Evolutionary conservation across 352 stramenopile genomes (phyloP), one percentile per base, ranked within the genome.

Genomic region (Phytophthora ohioensis): DNA sequence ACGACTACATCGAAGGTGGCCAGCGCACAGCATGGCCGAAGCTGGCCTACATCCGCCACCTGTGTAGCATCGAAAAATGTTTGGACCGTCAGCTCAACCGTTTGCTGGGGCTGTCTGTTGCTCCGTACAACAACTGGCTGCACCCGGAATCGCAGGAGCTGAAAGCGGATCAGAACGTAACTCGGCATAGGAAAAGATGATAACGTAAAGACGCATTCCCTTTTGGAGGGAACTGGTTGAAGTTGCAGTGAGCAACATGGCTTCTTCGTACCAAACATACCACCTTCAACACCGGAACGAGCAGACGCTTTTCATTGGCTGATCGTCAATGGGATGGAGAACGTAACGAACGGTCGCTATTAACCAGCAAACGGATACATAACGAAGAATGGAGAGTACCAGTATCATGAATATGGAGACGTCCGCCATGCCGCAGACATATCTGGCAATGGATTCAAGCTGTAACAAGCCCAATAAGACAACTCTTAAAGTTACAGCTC

Each of bases 31-130:
- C 91, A 48, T 98, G 91, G 90, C 90, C 91, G 3, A 93, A 98
- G 57, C 87, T 99, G 64, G 82, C 95, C 55, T 97, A 95, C 63
- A 99, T 99, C 55, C 90, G 91, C 55, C 92, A 90, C 69, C 85
- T 98, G 71, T 98, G 96, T 74, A 91, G 85, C 57, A 92, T 99
- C 61, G 97, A 99, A 74, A 83, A 87, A 54, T 72, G 69, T 55
- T 60, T 91, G 27, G 80, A 91, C 52, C 66, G 64, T 12, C 63
- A 74, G 34, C 67, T 88, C 17, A 67, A 66, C 12, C 59, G 70
- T n/a, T 47, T 88, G 41, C 39, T 76, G 49, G 66, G 69, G 3
- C 47, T 51, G 5, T 63, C 64, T 11, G 57, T 54, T 61, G 57
- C 43, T 45, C 57, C 69, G 15, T 76, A 76, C 54, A 73, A 47